Evolutionary conservation across 768 basidiomycete genomes (phyloP), one percentile per base, ranked within the genome.

Genomic region (Pleurotus cornucopiae): DNA sequence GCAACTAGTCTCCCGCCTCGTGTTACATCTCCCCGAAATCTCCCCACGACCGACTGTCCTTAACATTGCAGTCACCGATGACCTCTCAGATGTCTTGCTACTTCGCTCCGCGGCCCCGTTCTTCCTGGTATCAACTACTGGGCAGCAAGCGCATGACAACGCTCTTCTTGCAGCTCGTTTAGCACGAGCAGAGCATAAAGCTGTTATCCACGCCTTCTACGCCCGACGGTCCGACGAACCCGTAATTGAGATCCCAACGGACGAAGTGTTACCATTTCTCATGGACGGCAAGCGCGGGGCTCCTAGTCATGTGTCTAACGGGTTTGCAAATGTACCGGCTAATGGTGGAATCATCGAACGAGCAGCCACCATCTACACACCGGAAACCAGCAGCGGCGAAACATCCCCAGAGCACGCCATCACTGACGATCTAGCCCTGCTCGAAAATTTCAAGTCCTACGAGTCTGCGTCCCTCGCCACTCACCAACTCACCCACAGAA

Each of bases 131-230:
- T 95, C 93, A 5, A 78, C 82, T 37, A 83, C 81, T 1, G 68
- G 83, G 2, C 89, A 93, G 66, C 81, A 94, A 65, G 91, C 94
- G 3, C 89, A 96, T 63, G 91, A 95, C 66, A 87, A 98, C 69
- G 89, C 93, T 20, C 73, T 98, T 37, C 80, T 98, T 14, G 92
- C 93, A 12, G 85, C 91, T 49, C 82, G 86, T 43, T 72, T 98
- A 49, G 91, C 96, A 0, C 78, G 79, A 38, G 68, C 78, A 5
- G 83, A 89, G 63, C 76, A 76, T 55, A 88, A 83, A 62, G 85
- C 87, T 4, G 91, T 96, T n/a, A 75, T 97, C 21, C 96, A 98
- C 67, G 85, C 81, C 12, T 97, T 94, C 70, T 85, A 88, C 63
- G 65, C 75, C 6, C 70, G 65, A 2, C 67, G 67, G 1, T 66